Percentiles rank a stretch among this genome's conserved stretches.
Conservation (phyloP, 805 yeast species). For the Saturnispora ahearnii region DNA sequence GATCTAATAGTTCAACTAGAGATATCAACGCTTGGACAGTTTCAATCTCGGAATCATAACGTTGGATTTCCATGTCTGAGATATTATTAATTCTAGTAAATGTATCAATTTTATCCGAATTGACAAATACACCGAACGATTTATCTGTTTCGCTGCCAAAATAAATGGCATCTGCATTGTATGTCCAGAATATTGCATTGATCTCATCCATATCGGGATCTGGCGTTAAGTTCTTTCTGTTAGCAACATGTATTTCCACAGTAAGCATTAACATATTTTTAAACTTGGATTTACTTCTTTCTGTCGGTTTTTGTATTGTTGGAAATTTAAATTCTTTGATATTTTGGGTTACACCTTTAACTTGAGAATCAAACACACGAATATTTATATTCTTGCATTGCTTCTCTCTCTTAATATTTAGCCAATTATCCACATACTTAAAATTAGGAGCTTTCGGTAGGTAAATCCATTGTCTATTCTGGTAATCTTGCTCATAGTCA, state of each 20-base stretch:
- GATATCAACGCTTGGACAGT: slow-evolving; percentile 49
- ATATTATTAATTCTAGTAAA: slow-evolving; percentile 4
- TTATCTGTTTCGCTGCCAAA: slow-evolving; percentile 26
- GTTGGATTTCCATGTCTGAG: slow-evolving; percentile 25
- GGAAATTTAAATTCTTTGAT: slow-evolving; percentile 32
- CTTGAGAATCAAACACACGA: slow-evolving; percentile 36
- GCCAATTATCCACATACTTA: slow-evolving; percentile 31
- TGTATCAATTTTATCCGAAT: background rate
- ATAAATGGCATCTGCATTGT: slow-evolving; percentile 36
- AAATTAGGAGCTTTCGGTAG: slow-evolving; percentile 39
- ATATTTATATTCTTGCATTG: background rate
- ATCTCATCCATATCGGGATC: slow-evolving; percentile 60
- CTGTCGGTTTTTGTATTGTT: slow-evolving; percentile 22
- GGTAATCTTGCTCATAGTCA: background rate
- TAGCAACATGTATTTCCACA: slow-evolving; percentile 60
- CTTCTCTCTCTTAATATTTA: slow-evolving; percentile 8
- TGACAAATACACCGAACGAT: slow-evolving; percentile 29
- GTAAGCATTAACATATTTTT: slow-evolving; percentile 44
- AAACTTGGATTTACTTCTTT: slow-evolving; percentile 33
- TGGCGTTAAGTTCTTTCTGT: slow-evolving; percentile 43
- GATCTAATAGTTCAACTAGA: slow-evolving; percentile 59
- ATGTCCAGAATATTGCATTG: slow-evolving; percentile 52
- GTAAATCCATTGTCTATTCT: slow-evolving; percentile 10
- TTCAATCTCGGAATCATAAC: slow-evolving; percentile 45
- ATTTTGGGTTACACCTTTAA: slow-evolving; percentile 38